A percentile compares a stretch with the other conserved stretches of the same genome.
These are phyloP conservation scores for Aspergillus versicolor DNA, from an alignment of 2,329 filamentous ascomycete genomes.

Conservation along the genomic window DNA sequence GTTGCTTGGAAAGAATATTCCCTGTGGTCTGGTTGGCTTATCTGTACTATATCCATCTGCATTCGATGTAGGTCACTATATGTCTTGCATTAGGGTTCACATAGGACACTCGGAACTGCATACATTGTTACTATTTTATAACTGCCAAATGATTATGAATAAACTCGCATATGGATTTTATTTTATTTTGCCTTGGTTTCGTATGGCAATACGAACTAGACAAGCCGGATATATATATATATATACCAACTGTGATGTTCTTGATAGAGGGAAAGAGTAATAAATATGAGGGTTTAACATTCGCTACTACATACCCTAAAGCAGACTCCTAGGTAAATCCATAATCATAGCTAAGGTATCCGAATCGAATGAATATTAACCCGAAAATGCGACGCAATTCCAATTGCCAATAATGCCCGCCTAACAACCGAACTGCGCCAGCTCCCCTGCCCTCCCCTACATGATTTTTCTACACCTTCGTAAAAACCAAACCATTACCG, in stretches of 20 bases:
- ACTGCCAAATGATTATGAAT: background rate
- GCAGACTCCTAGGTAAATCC: background rate
- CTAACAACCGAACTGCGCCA: background rate
- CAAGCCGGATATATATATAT: background rate
- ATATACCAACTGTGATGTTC: background rate
- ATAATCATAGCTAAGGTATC: background rate
- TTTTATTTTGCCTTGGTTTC: background rate
- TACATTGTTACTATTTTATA: background rate
- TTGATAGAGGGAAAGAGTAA: background rate
- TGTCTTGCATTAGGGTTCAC: background rate
- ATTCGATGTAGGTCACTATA: background rate
- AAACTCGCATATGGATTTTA: background rate
- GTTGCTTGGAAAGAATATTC: background rate
- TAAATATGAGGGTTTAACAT: background rate
- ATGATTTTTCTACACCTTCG: background rate
- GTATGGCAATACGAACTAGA: background rate
- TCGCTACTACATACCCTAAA: background rate
- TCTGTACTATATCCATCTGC: background rate
- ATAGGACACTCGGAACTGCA: background rate
- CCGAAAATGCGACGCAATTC: background rate
- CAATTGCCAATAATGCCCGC: background rate
- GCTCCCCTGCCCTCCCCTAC: background rate
- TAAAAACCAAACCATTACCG: background rate
- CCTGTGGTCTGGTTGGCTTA: background rate
- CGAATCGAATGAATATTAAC: background rate